phyloP scores from a whole-genome alignment of 176 grass and related monocot genomes.

The Saccharum officinarum region DNA sequence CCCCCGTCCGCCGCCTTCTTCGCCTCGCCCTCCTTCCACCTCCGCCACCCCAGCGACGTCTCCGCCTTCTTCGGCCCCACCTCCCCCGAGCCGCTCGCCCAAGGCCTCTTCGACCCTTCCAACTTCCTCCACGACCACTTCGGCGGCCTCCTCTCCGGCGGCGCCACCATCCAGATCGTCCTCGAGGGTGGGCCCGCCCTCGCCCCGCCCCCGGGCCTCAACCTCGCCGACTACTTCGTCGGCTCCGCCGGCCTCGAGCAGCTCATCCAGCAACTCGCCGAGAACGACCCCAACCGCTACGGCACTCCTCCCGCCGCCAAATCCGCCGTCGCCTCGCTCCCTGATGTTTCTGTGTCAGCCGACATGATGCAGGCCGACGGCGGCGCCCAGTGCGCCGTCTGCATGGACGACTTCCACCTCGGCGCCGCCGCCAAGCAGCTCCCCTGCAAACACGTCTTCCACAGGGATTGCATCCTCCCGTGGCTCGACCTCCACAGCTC shows the following conservation, averaged over 20 bases:
- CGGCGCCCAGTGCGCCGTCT: constrained; percentile 82
- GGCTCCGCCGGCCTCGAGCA: constrained; percentile 89
- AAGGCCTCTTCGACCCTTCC: constrained; percentile 47
- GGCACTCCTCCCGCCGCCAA: constrained; percentile 84
- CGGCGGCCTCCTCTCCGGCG: constrained; percentile 59
- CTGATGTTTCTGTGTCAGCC: constrained; percentile 55
- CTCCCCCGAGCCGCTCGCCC: constrained; percentile 4
- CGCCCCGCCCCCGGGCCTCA: constrained; percentile 43
- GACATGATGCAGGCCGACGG: constrained; percentile 68
- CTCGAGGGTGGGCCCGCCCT: constrained; percentile 40
- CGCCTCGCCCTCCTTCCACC: constrained; percentile 51
- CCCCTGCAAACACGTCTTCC: constrained; percentile 93
- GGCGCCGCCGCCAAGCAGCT: constrained; percentile 73
- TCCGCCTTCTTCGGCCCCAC: constrained; percentile 48
- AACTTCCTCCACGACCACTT: constrained; percentile 78
- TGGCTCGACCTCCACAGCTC: constrained; percentile 98
- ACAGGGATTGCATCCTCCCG: constrained; percentile 92
- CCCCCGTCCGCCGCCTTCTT: constrained; percentile 16
- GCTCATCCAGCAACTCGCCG: constrained; percentile 95
- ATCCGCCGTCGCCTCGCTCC: constrained; percentile 66
- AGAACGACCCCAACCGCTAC: constrained; percentile 96
- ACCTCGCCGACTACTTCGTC: constrained; percentile 89
- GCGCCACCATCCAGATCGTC: constrained; percentile 87
- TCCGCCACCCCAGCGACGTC: constrained; percentile 70
- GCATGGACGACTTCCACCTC: constrained; percentile 82